phyloP scores from a whole-genome alignment of 768 basidiomycete species.

The Kwoniella bestiolae region DNA sequence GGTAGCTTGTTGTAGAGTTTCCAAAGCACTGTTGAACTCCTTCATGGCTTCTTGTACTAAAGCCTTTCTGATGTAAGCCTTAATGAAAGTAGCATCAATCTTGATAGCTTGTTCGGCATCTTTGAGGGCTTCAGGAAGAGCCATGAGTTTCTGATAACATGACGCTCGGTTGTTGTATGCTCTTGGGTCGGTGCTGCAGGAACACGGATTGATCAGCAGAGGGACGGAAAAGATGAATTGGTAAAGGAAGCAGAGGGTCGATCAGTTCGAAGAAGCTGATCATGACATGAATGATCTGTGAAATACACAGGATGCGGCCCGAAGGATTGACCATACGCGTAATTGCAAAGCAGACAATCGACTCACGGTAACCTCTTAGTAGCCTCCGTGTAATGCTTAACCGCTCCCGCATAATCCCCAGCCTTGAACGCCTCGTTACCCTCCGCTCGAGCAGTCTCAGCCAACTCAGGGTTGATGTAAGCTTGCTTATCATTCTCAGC shows the following conservation, averaged over 20 bases:
- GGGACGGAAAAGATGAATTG: too few species aligned
- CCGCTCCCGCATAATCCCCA: slow-evolving; percentile 87
- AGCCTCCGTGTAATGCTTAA: slow-evolving; percentile 90
- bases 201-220: too few species aligned
- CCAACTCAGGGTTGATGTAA: slow-evolving; percentile 84
- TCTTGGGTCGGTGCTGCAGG: slow-evolving; percentile 67
- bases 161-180: slow-evolving; percentile 99
- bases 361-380: slow-evolving; percentile 86
- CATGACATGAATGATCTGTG: too few species aligned
- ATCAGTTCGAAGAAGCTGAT: too few species aligned
- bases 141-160: slow-evolving; percentile 91
- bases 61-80: slow-evolving; percentile 92
- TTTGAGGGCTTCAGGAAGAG: slow-evolving; percentile 93
- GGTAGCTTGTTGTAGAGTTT: slow-evolving; percentile 75
- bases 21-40: slow-evolving; percentile 83
- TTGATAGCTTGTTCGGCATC: slow-evolving; percentile 92
- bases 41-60: slow-evolving; percentile 86
- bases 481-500: slow-evolving; percentile 76
- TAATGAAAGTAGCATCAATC: slow-evolving; percentile 87
- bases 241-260: too few species aligned
- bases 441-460: slow-evolving; percentile 82
- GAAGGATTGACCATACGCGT: too few species aligned
- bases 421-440: slow-evolving; percentile 85
- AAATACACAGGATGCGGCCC: too few species aligned
- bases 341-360: too few species aligned